These are phyloP conservation scores for Trametes elegans DNA, from an alignment of 768 basidiomycete species.

Conservation along the genomic window DNA sequence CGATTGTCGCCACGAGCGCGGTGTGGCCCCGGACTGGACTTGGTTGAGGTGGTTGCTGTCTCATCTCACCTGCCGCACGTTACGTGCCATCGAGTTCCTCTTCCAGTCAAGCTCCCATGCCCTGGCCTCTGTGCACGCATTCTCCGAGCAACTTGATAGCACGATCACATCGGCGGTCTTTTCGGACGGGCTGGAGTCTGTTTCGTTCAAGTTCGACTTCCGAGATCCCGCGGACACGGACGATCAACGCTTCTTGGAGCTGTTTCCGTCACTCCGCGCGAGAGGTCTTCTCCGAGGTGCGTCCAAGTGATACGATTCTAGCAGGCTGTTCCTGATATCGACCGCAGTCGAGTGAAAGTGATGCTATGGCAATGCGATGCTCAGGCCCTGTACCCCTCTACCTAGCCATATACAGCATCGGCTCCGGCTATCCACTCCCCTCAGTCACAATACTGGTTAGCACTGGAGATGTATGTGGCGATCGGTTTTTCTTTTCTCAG, in stretches of 20 bases:
- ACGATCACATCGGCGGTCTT: neutral
- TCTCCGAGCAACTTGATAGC: conserved; percentile 8
- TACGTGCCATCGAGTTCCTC: conserved; percentile 4
- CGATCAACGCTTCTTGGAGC: neutral
- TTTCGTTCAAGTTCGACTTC: conserved; percentile 8
- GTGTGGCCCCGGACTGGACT: conserved; percentile 16
- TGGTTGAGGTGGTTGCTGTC: conserved; percentile 15
- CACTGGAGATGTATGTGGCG: too few relatives aligned
- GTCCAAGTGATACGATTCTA: too few relatives aligned
- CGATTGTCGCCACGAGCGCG: conserved; percentile 10
- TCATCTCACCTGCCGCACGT: conserved; percentile 2
- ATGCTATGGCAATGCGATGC: too few relatives aligned
- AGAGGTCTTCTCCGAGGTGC: neutral
- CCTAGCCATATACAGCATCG: too few relatives aligned
- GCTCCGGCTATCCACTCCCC: too few relatives aligned
- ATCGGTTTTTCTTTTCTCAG: too few relatives aligned
- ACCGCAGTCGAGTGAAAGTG: neutral
- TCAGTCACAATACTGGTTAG: too few relatives aligned
- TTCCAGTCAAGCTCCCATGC: conserved; percentile 16
- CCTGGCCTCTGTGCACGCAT: conserved; percentile 12
- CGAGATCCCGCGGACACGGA: neutral
- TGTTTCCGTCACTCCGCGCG: neutral
- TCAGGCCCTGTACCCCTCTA: too few relatives aligned
- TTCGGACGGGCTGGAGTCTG: neutral
- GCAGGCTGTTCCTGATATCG: too few relatives aligned